Conservation (phyloP, 2,329 filamentous ascomycete species). For the Colletotrichum nymphaeae region DNA sequence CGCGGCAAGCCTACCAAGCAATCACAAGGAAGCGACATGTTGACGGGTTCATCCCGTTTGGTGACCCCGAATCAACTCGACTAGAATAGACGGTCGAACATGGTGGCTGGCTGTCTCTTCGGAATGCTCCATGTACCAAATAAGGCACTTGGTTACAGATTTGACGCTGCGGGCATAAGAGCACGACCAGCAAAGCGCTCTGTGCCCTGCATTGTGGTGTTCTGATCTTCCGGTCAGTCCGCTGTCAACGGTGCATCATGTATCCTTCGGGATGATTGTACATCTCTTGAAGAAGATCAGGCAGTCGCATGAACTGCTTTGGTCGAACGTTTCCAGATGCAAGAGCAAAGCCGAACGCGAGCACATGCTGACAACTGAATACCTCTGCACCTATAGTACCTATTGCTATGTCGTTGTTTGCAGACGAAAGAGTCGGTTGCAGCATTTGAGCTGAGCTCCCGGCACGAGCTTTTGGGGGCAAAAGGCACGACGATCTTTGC, state of each 20-base stretch:
- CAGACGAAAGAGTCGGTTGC: slow-evolving; percentile 1
- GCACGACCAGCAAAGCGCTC: slow-evolving; percentile 17
- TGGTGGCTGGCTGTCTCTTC: neutral
- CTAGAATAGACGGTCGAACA: neutral
- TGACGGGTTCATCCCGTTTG: slow-evolving; percentile 13
- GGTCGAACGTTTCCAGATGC: no score
- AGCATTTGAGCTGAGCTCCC: neutral
- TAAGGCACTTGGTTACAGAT: slow-evolving; percentile 18
- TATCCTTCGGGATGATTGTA: neutral
- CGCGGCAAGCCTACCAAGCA: neutral
- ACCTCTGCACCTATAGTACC: neutral
- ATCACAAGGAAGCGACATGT: neutral
- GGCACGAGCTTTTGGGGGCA: neutral
- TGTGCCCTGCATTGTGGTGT: slow-evolving; percentile 14
- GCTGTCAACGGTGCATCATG: neutral
- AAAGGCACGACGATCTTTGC: slow-evolving; percentile 8
- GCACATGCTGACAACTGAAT: neutral
- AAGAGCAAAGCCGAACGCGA: neutral
- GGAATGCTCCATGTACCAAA: slow-evolving; percentile 6
- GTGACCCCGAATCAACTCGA: neutral
- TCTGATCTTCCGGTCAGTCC: slow-evolving; percentile 17
- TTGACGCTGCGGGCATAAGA: slow-evolving; percentile 17
- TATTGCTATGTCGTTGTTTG: neutral
- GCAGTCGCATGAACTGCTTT: neutral
- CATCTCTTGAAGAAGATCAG: neutral